These are phyloP conservation scores for Lyophyllum semitale DNA, from an alignment of 768 basidiomycete species.

Conservation along the genomic window DNA sequence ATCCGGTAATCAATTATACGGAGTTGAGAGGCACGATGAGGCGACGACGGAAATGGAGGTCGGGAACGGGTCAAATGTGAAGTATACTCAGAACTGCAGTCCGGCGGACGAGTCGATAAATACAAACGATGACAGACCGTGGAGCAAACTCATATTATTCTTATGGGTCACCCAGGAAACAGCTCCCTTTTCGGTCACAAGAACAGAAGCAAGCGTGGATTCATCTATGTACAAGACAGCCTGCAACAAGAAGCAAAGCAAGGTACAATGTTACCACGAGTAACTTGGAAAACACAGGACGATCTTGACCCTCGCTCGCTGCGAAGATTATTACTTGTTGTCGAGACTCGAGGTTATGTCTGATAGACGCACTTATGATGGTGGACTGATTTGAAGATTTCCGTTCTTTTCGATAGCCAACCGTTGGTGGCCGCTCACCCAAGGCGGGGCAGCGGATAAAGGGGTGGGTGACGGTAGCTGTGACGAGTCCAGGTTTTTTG, in stretches of 20 bases:
- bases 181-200: conserved; percentile 6
- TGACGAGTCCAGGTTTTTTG: conserved; percentile 2
- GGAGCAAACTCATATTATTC: neutral
- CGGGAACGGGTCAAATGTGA: neutral
- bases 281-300: neutral
- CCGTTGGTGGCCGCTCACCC: conserved; percentile 10
- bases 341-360: neutral
- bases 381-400: neutral
- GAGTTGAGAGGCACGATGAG: neutral
- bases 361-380: neutral
- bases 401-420: conserved; percentile 9
- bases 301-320: neutral
- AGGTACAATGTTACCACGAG: neutral
- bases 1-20: neutral
- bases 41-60: neutral
- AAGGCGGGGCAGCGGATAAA: conserved; percentile 4
- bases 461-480: conserved; percentile 8
- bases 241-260: neutral
- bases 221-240: neutral
- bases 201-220: neutral
- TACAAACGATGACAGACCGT: neutral
- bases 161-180: conserved; percentile 20
- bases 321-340: neutral
- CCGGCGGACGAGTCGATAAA: neutral
- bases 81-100: neutral